Conservation (phyloP, 495 filamentous ascomycete species). For the Annulohypoxylon moriforme region DNA sequence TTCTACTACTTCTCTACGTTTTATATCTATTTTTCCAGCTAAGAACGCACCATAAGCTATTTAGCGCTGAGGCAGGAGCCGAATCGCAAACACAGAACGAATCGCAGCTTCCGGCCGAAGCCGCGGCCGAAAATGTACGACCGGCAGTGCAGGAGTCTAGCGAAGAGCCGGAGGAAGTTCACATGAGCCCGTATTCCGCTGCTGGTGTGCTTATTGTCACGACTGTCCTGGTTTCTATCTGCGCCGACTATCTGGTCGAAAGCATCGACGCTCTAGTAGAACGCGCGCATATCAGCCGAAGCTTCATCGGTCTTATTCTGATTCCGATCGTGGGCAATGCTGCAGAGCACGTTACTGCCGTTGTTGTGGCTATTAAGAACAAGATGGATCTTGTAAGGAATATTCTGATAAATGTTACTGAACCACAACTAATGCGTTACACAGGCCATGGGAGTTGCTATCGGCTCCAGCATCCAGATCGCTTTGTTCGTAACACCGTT, state of each 20-base stretch:
- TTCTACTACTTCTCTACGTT: slow-evolving; percentile 87
- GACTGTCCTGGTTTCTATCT: slow-evolving; percentile 87
- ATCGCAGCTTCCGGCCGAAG: slow-evolving; percentile 38
- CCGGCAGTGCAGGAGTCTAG: slow-evolving; percentile 49
- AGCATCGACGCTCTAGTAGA: slow-evolving; percentile 91
- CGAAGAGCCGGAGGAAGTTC: slow-evolving; percentile 63
- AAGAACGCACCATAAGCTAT: slow-evolving; percentile 80
- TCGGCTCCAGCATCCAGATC: slow-evolving; percentile 94
- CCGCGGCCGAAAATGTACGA: slow-evolving; percentile 40
- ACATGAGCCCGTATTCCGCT: slow-evolving; percentile 78
- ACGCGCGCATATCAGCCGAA: slow-evolving; percentile 88
- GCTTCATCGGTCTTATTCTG: slow-evolving; percentile 94
- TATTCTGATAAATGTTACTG: background rate
- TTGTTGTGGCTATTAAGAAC: slow-evolving; percentile 89
- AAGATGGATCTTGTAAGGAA: slow-evolving; percentile 86
- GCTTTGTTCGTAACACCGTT: slow-evolving; percentile 91
- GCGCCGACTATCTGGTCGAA: slow-evolving; percentile 92
- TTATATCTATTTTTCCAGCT: slow-evolving; percentile 94
- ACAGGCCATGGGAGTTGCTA: slow-evolving; percentile 86
- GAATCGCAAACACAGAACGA: slow-evolving; percentile 44
- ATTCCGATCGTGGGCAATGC: slow-evolving; percentile 98
- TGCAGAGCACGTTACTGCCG: slow-evolving; percentile 95
- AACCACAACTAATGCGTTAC: slow-evolving; percentile 17
- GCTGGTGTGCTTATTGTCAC: slow-evolving; percentile 75
- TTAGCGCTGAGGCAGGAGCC: slow-evolving; percentile 69